A percentile compares a stretch with the other conserved stretches of the same genome.
Evolutionary conservation across 2,329 filamentous ascomycete genomes (phyloP).

Genomic region (Fusarium pilosicola): DNA sequence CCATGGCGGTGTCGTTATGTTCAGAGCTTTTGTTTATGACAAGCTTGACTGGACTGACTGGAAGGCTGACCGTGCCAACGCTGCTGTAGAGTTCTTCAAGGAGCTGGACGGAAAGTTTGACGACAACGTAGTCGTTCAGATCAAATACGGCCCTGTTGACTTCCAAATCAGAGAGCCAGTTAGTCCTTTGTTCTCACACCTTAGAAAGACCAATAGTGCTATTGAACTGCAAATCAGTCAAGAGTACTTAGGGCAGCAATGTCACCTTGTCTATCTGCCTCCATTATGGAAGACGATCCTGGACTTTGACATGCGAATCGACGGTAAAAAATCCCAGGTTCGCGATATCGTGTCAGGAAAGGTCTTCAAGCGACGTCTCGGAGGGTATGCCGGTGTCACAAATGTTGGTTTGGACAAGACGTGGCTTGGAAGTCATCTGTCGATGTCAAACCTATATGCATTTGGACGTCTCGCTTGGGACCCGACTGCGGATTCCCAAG

Average conservation of each 20-base stretch:
- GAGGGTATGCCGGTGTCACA: constrained; percentile 73
- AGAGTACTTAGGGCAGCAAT: constrained; percentile 78
- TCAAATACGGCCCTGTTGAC: constrained; percentile 80
- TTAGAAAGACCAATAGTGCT: constrained; percentile 57
- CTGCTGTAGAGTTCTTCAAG: constrained; percentile 73
- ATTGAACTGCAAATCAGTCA: constrained; percentile 75
- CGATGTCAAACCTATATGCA: constrained; percentile 78
- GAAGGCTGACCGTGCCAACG: constrained; percentile 73
- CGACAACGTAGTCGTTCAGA: constrained; percentile 76
- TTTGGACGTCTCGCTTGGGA: constrained; percentile 76
- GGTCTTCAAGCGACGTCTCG: constrained; percentile 65
- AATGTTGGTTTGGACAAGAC: constrained; percentile 73
- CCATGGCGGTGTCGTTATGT: constrained; percentile 72
- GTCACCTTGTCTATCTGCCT: constrained; percentile 73
- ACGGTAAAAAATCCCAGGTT: constrained; percentile 64
- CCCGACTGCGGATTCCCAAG: constrained; percentile 54
- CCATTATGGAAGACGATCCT: constrained; percentile 76
- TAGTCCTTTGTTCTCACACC: constrained; percentile 70
- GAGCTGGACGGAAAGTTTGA: constrained; percentile 72
- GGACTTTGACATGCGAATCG: constrained; percentile 73
- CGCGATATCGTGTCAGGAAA: constrained; percentile 70
- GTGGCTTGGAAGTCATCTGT: constrained; percentile 75
- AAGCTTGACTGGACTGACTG: constrained; percentile 62
- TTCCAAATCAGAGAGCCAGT: constrained; percentile 76
- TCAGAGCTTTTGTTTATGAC: constrained; percentile 78